These are phyloP conservation scores for Hibiscus trionum DNA, from an alignment of 345 rosid genomes.

Conservation along the genomic window DNA sequence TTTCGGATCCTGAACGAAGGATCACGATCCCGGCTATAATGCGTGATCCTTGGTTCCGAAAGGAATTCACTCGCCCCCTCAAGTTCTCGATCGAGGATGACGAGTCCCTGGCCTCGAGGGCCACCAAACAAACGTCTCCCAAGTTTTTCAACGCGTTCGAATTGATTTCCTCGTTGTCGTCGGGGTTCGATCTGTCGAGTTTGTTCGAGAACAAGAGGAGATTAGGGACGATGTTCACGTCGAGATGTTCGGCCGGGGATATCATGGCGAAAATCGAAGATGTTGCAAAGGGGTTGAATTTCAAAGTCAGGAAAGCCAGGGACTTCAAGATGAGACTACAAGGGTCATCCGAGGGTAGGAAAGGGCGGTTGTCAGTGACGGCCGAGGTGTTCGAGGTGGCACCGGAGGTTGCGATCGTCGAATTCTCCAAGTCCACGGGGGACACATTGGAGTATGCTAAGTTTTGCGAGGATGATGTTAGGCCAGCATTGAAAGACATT, in stretches of 20 bases:
- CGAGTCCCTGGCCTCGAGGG: not conserved
- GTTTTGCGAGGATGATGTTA: conserved; percentile 59
- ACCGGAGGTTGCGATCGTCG: conserved; percentile 57
- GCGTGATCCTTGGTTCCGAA: conserved; percentile 60
- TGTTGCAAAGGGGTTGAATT: conserved; percentile 48
- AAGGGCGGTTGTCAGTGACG: conserved; percentile 48
- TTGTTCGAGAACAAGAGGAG: conserved; percentile 51
- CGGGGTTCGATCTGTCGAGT: conserved; percentile 69
- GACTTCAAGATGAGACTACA: conserved; percentile 47
- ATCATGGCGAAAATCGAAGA: conserved; percentile 48
- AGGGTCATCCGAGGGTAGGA: conserved; percentile 43
- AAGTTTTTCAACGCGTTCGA: conserved; percentile 69
- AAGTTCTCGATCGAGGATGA: conserved; percentile 25
- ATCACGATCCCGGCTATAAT: conserved; percentile 56
- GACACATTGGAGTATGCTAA: conserved; percentile 45
- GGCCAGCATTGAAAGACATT: conserved; percentile 70
- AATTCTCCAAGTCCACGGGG: conserved; percentile 52
- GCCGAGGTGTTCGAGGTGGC: conserved; percentile 65
- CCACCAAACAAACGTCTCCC: conserved; percentile 6
- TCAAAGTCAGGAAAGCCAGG: conserved; percentile 36
- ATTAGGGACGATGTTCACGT: conserved; percentile 54
- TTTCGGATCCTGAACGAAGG: conserved; percentile 52
- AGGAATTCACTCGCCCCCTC: conserved; percentile 36
- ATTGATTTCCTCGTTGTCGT: conserved; percentile 72
- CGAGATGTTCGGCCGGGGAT: conserved; percentile 31